Percentiles rank a stretch among this genome's conserved stretches.
phyloP scores from a whole-genome alignment of 768 basidiomycete genomes.

The Pulveroboletus sp. region DNA sequence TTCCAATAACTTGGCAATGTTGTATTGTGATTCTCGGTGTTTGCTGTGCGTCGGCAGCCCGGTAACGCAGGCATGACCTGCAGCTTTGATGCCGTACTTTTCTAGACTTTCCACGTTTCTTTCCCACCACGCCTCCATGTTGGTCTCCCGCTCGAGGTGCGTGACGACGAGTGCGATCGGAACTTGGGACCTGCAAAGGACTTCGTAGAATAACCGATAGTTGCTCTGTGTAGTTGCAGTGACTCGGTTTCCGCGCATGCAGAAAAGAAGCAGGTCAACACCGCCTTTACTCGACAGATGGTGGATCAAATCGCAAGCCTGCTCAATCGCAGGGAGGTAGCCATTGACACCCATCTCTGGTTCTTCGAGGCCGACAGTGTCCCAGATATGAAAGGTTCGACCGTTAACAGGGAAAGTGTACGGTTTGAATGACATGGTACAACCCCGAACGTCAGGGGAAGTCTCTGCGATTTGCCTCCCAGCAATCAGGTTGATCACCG shows the following conservation, averaged over 20 bases:
- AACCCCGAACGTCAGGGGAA: constrained; percentile 30
- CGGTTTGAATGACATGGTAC: constrained; percentile 32
- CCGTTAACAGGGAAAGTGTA: constrained; percentile 24
- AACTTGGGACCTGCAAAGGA: constrained; percentile 35
- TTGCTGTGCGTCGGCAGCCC: constrained; percentile 27
- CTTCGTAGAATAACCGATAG: constrained; percentile 39
- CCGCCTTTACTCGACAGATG: constrained; percentile 29
- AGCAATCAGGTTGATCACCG: constrained; percentile 32
- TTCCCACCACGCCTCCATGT: constrained; percentile 35
- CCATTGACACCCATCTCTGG: constrained; percentile 23
- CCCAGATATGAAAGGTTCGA: constrained; percentile 26
- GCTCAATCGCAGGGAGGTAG: constrained; percentile 27
- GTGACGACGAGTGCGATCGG: constrained; percentile 34
- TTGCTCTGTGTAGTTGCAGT: constrained; percentile 35
- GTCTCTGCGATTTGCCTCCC: constrained; percentile 20
- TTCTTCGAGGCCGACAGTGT: constrained; percentile 35
- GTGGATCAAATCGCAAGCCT: constrained; percentile 32
- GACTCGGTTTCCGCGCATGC: constrained; percentile 39
- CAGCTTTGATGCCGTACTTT: constrained; percentile 24
- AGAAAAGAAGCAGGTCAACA: constrained; percentile 39
- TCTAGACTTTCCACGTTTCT: constrained; percentile 23
- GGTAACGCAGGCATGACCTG: constrained; percentile 35
- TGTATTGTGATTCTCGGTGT: constrained; percentile 20
- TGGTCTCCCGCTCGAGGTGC: constrained; percentile 34
- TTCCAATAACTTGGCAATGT: constrained; percentile 15